Conservation (phyloP, 768 basidiomycete genomes). For the Cytidiella melzeri region DNA sequence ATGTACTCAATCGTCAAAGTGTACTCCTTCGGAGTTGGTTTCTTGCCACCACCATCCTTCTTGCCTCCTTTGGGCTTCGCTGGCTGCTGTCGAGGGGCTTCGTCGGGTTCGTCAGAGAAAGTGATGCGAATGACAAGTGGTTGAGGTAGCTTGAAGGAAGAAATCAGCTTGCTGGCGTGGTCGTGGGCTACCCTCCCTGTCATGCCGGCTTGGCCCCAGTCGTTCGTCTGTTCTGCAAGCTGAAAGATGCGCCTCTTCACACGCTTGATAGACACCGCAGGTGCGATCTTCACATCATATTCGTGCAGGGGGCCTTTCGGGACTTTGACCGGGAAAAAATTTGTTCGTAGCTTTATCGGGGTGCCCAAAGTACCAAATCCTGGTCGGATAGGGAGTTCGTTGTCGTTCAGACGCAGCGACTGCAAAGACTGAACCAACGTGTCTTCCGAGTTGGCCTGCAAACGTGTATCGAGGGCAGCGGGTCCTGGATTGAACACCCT, state of each 20-base stretch:
- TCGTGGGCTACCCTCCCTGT: constrained; percentile 42
- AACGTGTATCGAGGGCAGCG: constrained; percentile 52
- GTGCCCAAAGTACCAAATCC: constrained; percentile 39
- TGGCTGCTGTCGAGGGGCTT: constrained; percentile 16
- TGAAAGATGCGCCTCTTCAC: constrained; percentile 42
- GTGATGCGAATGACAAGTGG: constrained; percentile 34
- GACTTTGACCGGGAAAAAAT: constrained; percentile 45
- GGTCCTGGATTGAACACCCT: constrained; percentile 37
- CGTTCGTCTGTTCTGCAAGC: constrained; percentile 38
- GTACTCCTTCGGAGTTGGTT: constrained; percentile 30
- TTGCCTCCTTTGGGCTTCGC: constrained; percentile 13
- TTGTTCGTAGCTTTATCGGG: constrained; percentile 42
- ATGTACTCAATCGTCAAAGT: constrained; percentile 37
- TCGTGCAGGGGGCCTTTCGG: constrained; percentile 43
- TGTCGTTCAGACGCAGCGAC: constrained; percentile 21
- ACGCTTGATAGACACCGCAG: constrained; percentile 26
- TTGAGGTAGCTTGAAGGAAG: constrained; percentile 34
- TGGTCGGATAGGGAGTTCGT: constrained; percentile 41
- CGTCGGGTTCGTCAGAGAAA: constrained; percentile 43
- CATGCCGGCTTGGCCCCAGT: constrained; percentile 37
- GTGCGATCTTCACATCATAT: constrained; percentile 37
- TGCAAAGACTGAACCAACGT: constrained; percentile 34
- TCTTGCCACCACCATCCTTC: constrained; percentile 20
- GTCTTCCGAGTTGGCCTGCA: constrained; percentile 36
- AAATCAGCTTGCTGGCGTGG: constrained; percentile 38